A percentile compares a stretch with the other conserved stretches of the same genome.
These are phyloP conservation scores for Ustilago tritici DNA, from an alignment of 1,284 basidiomycete species.

Conservation along the genomic window DNA sequence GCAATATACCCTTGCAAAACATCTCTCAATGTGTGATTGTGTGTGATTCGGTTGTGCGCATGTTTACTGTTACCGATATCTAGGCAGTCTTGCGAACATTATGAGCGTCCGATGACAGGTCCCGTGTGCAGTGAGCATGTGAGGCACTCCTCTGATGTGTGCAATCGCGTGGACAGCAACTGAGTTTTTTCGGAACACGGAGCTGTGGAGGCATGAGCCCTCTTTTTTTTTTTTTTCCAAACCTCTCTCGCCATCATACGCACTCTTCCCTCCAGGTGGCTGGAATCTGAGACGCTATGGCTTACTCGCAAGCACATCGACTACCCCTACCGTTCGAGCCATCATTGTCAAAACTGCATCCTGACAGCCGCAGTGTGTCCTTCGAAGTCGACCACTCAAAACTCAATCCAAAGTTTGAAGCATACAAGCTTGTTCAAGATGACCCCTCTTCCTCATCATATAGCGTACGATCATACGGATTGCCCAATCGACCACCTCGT, in stretches of 20 bases:
- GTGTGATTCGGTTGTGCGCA: neutral
- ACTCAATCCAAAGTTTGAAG: conserved; percentile 45
- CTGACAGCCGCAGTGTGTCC: neutral
- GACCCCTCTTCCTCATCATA: neutral
- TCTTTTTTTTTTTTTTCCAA: conserved; percentile 9
- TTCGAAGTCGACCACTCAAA: conserved; percentile 28
- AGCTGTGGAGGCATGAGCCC: conserved; percentile 20
- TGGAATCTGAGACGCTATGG: conserved; percentile 18
- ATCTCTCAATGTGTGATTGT: neutral
- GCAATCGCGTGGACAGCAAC: neutral
- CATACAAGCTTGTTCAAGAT: conserved; percentile 51
- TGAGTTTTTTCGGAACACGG: conserved; percentile 1
- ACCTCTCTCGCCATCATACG: neutral
- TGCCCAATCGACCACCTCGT: conserved; percentile 30
- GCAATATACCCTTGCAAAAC: conserved; percentile 45
- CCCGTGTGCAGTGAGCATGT: too few relatives aligned
- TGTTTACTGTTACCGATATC: too few relatives aligned
- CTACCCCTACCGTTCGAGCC: conserved; percentile 10
- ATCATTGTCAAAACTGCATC: neutral
- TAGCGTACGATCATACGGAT: conserved; percentile 6
- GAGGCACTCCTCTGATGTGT: neutral
- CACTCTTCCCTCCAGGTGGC: neutral
- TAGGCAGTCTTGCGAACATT: too few relatives aligned
- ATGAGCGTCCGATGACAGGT: too few relatives aligned
- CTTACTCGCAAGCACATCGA: conserved; percentile 36